Evolutionary conservation across 169 alveolate species (phyloP), one percentile per base, ranked within the genome.

Genomic region (Toxoplasma gondii): DNA sequence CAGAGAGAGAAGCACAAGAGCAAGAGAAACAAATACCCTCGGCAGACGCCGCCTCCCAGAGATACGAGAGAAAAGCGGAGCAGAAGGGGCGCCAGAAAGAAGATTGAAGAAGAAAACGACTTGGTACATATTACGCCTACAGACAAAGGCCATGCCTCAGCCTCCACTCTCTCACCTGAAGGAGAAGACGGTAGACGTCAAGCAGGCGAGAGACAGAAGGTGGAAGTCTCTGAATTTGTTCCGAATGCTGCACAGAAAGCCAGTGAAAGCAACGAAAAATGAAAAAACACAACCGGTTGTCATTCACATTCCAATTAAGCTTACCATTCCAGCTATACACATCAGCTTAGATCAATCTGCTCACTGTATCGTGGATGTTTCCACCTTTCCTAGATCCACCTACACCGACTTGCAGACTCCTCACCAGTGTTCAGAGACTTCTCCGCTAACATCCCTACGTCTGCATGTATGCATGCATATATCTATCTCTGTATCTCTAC

Each of bases 141-240:
- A 53, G 27, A 53, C 67, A 12, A 9, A 53, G 19, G 67, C 67
- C 27, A 53, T 12, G 27, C n/a, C n/a, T 31, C 74, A 27, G n/a
- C 24, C 7, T 19, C n/a, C 74, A 31, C 74, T 4, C 74, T 64
- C 74, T 64, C 74, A 78, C 86, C 86, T 78, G 86, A n/a, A 78
- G 86, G 1, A 78, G 86, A 1, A 38, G 39, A 12, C 45, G 49
- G 45, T 78, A 78, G 39, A 78, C 86, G 45, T n/a, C 86, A 78
- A 78, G 86, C 39, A 78, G 86, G n/a, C 86, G 86, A 31, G 86
- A 10, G 86, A 78, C 86, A 16, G 39, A 31, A 36, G 86, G 29
- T 4, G 86, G 86, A 17, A 78, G 49, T 19, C 44, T 38, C 39
- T 38, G 86, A 45, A 78, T 17, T 9, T 78, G 86, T 31, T 78